A percentile compares a stretch with the other conserved stretches of the same genome.
These are phyloP conservation scores for Auxenochlorella protothecoides DNA, from an alignment of 139 green algal genomes.

Conservation along the genomic window DNA sequence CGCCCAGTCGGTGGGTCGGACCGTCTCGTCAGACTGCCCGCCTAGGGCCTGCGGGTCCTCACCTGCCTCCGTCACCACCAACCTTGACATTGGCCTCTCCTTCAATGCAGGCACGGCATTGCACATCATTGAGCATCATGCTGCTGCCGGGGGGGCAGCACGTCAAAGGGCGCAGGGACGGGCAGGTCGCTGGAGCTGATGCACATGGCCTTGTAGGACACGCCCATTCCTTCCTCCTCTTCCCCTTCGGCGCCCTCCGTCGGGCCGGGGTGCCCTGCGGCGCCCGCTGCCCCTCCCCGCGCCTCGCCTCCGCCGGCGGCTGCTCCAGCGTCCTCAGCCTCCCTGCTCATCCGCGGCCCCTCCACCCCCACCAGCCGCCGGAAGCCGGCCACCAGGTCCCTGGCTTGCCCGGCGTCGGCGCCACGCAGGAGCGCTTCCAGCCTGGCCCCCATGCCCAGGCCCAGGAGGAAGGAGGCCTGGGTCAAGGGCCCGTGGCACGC, in stretches of 20 bases:
- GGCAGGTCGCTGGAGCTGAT: conserved; percentile 1
- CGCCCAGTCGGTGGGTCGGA: no score
- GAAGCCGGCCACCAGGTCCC: conserved; percentile 23
- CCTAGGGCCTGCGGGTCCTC: no score
- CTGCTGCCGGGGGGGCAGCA: no score
- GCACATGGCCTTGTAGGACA: conserved; percentile 37
- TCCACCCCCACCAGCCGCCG: background rate
- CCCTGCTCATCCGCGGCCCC: background rate
- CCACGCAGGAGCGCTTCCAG: conserved; percentile 31
- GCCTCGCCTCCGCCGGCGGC: no score
- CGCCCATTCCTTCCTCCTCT: conserved; percentile 34
- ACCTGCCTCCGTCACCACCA: no score
- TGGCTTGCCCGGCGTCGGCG: conserved; percentile 14
- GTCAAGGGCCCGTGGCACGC: conserved; percentile 55
- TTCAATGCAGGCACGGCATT: no score
- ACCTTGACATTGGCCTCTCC: no score
- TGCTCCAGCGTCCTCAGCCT: background rate
- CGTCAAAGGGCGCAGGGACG: background rate
- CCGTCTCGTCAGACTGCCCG: no score
- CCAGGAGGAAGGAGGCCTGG: conserved; percentile 59
- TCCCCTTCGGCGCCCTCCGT: no score
- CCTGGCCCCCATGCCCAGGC: conserved; percentile 58
- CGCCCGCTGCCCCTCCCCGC: no score
- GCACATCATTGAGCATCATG: no score
- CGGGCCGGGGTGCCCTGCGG: no score